Evolutionary conservation across 2,329 filamentous ascomycete genomes (phyloP).

Genomic region (Pochonia chlamydosporia): DNA sequence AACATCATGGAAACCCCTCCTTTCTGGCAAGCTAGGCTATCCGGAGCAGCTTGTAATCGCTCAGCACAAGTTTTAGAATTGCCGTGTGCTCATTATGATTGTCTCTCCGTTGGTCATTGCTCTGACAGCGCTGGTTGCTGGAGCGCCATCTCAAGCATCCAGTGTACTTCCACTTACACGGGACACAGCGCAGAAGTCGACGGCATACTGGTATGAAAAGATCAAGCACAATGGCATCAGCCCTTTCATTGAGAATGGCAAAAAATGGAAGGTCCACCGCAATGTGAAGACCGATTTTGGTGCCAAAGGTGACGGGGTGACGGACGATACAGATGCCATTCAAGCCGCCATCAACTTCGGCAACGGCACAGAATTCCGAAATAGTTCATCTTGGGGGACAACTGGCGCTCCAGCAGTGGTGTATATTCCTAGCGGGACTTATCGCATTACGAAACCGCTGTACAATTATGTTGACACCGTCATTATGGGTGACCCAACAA

Average conservation of each 20-base stretch:
- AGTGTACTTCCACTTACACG: too few relatives aligned
- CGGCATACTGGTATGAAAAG: constrained; percentile 11
- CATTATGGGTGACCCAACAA: constrained; percentile 22
- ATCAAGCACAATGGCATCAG: constrained; percentile 14
- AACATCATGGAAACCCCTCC: too few relatives aligned
- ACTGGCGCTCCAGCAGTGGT: constrained; percentile 15
- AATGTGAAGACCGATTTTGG: constrained; percentile 63
- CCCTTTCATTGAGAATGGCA: constrained; percentile 10
- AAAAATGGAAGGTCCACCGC: constrained; percentile 51
- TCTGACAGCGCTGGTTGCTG: not conserved
- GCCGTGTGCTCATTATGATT: too few relatives aligned
- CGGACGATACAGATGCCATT: constrained; percentile 76
- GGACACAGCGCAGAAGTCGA: not conserved
- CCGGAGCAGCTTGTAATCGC: too few relatives aligned
- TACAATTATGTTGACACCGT: constrained; percentile 25
- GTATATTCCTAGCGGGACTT: constrained; percentile 25
- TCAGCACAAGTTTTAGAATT: too few relatives aligned
- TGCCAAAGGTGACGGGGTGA: constrained; percentile 54
- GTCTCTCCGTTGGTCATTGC: too few relatives aligned
- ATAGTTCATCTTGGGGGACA: constrained; percentile 9
- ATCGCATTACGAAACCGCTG: constrained; percentile 23
- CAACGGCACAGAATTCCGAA: constrained; percentile 8
- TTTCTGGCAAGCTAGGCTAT: too few relatives aligned
- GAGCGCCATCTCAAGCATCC: not conserved
- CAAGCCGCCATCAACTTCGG: constrained; percentile 13